Percentiles rank a stretch among this genome's conserved stretches.
These are phyloP conservation scores for Incumbomyces delicatus DNA, from an alignment of 2,329 filamentous ascomycete species.

Conservation along the genomic window DNA sequence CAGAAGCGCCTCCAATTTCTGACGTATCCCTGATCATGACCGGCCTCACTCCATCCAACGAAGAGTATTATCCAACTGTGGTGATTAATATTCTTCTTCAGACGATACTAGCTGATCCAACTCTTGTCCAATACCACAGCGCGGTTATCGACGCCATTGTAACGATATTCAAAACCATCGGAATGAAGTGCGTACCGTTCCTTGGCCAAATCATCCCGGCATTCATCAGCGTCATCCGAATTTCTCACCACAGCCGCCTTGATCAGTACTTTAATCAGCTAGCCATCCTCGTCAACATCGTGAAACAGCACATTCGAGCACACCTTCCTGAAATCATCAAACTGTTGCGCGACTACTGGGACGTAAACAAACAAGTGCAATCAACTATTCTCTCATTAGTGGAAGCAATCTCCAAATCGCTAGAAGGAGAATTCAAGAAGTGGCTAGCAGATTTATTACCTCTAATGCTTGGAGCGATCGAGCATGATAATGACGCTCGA, in stretches of 20 bases:
- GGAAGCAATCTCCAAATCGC: constrained; percentile 82
- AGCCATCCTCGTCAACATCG: constrained; percentile 84
- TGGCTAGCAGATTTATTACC: constrained; percentile 83
- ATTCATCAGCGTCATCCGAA: constrained; percentile 79
- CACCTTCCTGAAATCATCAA: constrained; percentile 80
- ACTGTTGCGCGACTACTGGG: constrained; percentile 85
- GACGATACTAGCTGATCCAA: constrained; percentile 76
- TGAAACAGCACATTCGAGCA: constrained; percentile 89
- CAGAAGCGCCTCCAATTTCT: constrained; percentile 61
- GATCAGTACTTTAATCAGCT: constrained; percentile 98
- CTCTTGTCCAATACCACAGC: constrained; percentile 81
- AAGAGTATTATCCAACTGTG: constrained; percentile 96
- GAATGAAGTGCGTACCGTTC: constrained; percentile 91
- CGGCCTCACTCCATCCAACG: constrained; percentile 87
- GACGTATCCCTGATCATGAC: constrained; percentile 98
- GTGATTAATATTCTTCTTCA: constrained; percentile 92
- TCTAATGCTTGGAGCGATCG: constrained; percentile 86
- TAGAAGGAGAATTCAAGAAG: constrained; percentile 97
- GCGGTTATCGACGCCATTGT: constrained; percentile 95
- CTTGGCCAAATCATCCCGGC: constrained; percentile 88
- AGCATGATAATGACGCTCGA: constrained; percentile 68
- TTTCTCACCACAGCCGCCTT: constrained; percentile 64
- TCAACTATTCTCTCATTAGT: constrained; percentile 85
- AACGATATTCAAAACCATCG: constrained; percentile 95
- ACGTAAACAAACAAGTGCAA: constrained; percentile 67